Evolutionary conservation across 2,329 filamentous ascomycete genomes (phyloP).

Genomic region (Ophiostoma sp.): DNA sequence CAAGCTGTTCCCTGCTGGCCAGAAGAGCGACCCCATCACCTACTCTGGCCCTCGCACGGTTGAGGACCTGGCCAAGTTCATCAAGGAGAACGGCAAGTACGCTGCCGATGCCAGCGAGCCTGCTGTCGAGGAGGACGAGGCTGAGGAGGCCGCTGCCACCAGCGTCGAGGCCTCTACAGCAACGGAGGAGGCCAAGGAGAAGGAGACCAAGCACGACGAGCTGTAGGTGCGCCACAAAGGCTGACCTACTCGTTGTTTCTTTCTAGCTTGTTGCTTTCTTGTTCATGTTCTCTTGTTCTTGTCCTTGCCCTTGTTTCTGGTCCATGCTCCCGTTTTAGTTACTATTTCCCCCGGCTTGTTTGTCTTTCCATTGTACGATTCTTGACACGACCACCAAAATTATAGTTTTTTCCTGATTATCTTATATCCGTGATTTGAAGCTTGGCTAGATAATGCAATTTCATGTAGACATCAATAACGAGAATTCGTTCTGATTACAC

Average conservation of each 20-base stretch:
- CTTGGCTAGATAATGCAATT: neutral
- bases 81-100: slow-evolving; percentile 93
- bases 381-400: slow-evolving; percentile 10
- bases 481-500: neutral
- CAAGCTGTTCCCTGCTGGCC: slow-evolving; percentile 90
- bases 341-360: slow-evolving; percentile 4
- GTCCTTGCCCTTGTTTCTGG: neutral
- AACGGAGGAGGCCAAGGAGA: slow-evolving; percentile 38
- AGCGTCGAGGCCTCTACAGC: slow-evolving; percentile 32
- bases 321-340: neutral
- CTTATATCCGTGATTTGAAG: neutral
- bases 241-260: neutral
- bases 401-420: neutral
- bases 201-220: slow-evolving; percentile 61
- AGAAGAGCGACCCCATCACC: slow-evolving; percentile 76
- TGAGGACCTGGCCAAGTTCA: slow-evolving; percentile 85
- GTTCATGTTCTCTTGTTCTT: slow-evolving; percentile 1
- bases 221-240: slow-evolving; percentile 47
- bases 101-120: slow-evolving; percentile 57
- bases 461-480: too few relatives aligned
- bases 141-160: slow-evolving; percentile 44
- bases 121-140: slow-evolving; percentile 39
- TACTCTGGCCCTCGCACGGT: slow-evolving; percentile 85
- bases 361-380: slow-evolving; percentile 7
- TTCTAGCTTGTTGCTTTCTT: neutral